Base-by-base conservation (phyloP, 1,284 basidiomycete species). In the Ustilago hordei region DNA sequence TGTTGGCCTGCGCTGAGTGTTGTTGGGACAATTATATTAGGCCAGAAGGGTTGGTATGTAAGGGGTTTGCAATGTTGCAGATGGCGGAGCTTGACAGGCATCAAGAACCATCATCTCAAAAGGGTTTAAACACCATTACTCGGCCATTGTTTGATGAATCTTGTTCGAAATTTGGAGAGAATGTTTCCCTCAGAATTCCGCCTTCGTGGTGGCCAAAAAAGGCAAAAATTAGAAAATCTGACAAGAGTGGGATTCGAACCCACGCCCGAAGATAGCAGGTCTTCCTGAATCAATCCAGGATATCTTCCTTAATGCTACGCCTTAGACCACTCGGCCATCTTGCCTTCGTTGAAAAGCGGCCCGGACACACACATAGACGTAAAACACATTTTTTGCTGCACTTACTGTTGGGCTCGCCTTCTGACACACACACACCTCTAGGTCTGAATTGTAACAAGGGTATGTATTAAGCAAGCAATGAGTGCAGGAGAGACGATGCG, bases 181-280 rank as follows among this genome's bases (percentile, higher is more conserved):
- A 3, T 28, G 23, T 3, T 28, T 28, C 23, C 23, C 23, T 28
- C 23, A 28, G 23, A 28, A 28, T 28, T 28, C 3, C 23, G 55
- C n/a, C n/a, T 4, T 23, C 35, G 1, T 6, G 8, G 8, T 54
- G 13, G 31, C 36, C 38, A 56, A 52, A 32, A n/a, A 57, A 58
- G 36, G n/a, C 34, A 32, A 48, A 41, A 50, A 64, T 56, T 64
- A 64, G 43, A 19, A 59, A 71, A 58, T 47, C 59, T 83, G 81
- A 83, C 79, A 81, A 82, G 75, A 81, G 82, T 83, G 81, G 81
- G 82, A 84, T 84, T 84, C 82, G 81, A 84, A 84, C 82, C 82
- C 82, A 83, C 82, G 82, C 81, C 81, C 81, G 81, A 82, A 82
- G 81, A 82, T 78, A 78, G 75, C 70, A 78, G 75, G 57, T 66